phyloP scores from a whole-genome alignment of 1,284 basidiomycete genomes.

The Malassezia brasiliensis region DNA sequence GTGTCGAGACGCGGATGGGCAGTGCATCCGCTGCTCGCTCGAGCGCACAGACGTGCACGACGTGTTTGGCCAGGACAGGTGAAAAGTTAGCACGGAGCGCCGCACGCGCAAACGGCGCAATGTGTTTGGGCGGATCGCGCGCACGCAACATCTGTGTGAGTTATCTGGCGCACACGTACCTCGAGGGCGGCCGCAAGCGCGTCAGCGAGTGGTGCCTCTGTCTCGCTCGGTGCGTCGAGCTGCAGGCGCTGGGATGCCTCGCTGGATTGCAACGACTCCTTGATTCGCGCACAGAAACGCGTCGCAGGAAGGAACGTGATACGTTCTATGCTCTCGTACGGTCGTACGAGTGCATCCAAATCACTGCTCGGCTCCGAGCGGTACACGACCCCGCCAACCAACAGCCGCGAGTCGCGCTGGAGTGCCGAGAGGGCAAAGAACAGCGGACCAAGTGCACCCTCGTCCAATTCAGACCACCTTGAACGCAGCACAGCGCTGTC shows the following conservation, averaged over 20 bases:
- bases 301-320: conserved; percentile 4
- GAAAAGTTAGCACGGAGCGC: conserved; percentile 2
- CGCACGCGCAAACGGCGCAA: conserved; percentile 8
- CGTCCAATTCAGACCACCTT: not conserved
- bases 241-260: not conserved
- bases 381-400: conserved; percentile 13
- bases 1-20: not conserved
- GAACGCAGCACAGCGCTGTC: conserved; percentile 5
- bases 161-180: not conserved
- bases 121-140: not conserved
- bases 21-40: not conserved
- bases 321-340: not conserved
- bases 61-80: conserved; percentile 2
- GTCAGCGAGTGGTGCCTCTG: conserved; percentile 3
- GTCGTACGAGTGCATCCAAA: not conserved
- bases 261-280: not conserved
- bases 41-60: conserved; percentile 5
- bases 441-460: conserved; percentile 3
- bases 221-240: not conserved
- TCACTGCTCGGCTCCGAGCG: not conserved
- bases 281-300: conserved; percentile 2
- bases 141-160: conserved; percentile 2
- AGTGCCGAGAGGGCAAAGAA: not conserved
- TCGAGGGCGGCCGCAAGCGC: conserved; percentile 9
- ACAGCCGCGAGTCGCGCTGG: conserved; percentile 1